These are phyloP conservation scores for Penicillium soppii DNA, from an alignment of 495 filamentous ascomycete genomes.

Conservation along the genomic window DNA sequence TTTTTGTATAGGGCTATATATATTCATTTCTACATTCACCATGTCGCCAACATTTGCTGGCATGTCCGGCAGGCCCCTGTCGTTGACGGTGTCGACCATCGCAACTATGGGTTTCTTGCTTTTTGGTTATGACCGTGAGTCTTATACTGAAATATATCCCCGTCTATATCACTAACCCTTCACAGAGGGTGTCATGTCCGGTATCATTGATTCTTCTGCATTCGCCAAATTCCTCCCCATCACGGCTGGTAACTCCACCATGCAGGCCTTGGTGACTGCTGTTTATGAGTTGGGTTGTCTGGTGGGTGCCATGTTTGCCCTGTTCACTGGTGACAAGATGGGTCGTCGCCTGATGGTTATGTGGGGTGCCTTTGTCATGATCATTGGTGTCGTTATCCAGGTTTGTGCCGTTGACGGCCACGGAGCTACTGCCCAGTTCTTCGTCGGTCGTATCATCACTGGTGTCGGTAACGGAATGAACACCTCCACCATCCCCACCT, in stretches of 20 bases:
- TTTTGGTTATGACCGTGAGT: constrained; percentile 61
- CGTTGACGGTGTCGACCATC: constrained; percentile 61
- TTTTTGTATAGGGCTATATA: constrained; percentile 3
- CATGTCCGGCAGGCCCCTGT: constrained; percentile 62
- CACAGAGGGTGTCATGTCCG: constrained; percentile 69
- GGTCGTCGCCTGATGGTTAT: constrained; percentile 65
- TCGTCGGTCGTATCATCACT: constrained; percentile 71
- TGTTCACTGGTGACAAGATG: constrained; percentile 64
- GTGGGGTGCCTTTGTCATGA: constrained; percentile 72
- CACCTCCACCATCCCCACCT: constrained; percentile 75
- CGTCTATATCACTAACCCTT: constrained; percentile 8
- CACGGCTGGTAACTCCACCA: constrained; percentile 62
- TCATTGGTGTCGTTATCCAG: constrained; percentile 76
- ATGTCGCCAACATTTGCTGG: constrained; percentile 55
- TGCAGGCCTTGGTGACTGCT: constrained; percentile 79
- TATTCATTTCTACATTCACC: constrained; percentile 5
- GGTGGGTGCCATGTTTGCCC: constrained; percentile 68
- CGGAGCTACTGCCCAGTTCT: constrained; percentile 63
- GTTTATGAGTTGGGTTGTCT: constrained; percentile 82
- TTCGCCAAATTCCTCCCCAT: constrained; percentile 72
- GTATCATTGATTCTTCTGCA: constrained; percentile 70
- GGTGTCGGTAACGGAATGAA: constrained; percentile 80
- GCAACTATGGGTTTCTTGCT: constrained; percentile 73
- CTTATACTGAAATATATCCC: background rate
- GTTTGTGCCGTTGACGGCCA: constrained; percentile 52